Evolutionary conservation across 352 stramenopile species (phyloP).

Genomic region (Phytophthora cryptogea): DNA sequence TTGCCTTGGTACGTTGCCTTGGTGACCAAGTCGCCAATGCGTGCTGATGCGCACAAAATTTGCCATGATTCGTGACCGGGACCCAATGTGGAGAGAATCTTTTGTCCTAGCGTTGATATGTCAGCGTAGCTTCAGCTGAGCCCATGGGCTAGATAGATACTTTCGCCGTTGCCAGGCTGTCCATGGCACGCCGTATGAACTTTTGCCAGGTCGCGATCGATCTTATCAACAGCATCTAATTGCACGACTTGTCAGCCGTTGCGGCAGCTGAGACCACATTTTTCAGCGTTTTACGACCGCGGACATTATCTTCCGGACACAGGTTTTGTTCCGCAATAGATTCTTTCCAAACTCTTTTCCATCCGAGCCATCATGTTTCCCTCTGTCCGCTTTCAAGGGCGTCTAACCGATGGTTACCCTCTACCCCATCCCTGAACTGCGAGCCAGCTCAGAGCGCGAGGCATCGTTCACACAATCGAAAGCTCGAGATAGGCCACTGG

Average conservation of each 20-base stretch:
- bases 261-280: neutral
- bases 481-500: slow-evolving; percentile 8
- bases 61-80: neutral
- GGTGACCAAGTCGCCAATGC: no score
- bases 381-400: neutral
- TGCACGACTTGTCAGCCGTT: neutral
- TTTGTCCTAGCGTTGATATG: neutral
- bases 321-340: no score
- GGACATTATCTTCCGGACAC: no score
- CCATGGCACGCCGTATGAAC: no score
- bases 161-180: neutral
- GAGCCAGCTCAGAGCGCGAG: slow-evolving; percentile 25
- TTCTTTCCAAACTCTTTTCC: no score
- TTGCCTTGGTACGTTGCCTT: no score
- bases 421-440: neutral
- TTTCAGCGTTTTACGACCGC: neutral
- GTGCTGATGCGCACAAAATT: neutral
- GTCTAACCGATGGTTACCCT: no score
- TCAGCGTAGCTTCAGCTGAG: neutral
- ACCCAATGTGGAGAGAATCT: neutral
- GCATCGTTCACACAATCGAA: slow-evolving; percentile 21
- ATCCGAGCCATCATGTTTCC: no score
- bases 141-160: neutral
- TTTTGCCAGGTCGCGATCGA: neutral
- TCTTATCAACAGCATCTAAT: neutral